phyloP scores from a whole-genome alignment of 2,329 filamentous ascomycete genomes.

The Trichoderma guizhouense region DNA sequence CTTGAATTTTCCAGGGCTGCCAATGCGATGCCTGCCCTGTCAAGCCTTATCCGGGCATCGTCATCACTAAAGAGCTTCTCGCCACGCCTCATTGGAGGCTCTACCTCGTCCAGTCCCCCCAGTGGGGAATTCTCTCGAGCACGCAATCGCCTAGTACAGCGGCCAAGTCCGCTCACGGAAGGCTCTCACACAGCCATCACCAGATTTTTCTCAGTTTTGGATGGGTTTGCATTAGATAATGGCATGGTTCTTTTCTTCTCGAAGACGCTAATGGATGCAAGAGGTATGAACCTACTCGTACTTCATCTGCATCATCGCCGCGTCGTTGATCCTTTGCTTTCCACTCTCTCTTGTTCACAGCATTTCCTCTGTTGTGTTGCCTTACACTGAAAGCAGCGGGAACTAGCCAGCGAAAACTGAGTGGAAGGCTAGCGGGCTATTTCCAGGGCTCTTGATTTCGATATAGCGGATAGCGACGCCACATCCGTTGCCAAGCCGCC shows the following conservation, averaged over 20 bases:
- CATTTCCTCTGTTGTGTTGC: not conserved
- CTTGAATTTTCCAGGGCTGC: not conserved
- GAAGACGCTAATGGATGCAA: slow-evolving; percentile 11
- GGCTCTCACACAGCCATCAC: not conserved
- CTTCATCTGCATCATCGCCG: slow-evolving; percentile 2
- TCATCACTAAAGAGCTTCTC: slow-evolving; percentile 4
- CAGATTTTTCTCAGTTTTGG: slow-evolving; percentile 6
- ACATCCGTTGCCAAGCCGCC: slow-evolving; percentile 12
- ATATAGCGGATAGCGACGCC: slow-evolving; percentile 8
- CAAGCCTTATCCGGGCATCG: not conserved
- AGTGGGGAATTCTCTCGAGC: slow-evolving; percentile 15
- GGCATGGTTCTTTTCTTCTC: slow-evolving; percentile 13
- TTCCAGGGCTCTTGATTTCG: not conserved
- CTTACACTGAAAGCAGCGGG: not conserved
- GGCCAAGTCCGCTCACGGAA: slow-evolving; percentile 14
- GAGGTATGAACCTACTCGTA: not conserved
- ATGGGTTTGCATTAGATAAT: not conserved
- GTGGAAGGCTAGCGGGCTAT: not conserved
- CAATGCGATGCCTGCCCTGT: not conserved
- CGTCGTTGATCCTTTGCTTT: not conserved
- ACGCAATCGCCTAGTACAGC: slow-evolving; percentile 18
- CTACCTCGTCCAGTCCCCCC: not conserved
- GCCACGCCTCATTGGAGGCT: slow-evolving; percentile 8
- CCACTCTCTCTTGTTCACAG: not conserved
- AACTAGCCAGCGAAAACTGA: not conserved